Evolutionary conservation across 2,329 filamentous ascomycete species (phyloP).

Genomic region (Colletotrichum trifolii): DNA sequence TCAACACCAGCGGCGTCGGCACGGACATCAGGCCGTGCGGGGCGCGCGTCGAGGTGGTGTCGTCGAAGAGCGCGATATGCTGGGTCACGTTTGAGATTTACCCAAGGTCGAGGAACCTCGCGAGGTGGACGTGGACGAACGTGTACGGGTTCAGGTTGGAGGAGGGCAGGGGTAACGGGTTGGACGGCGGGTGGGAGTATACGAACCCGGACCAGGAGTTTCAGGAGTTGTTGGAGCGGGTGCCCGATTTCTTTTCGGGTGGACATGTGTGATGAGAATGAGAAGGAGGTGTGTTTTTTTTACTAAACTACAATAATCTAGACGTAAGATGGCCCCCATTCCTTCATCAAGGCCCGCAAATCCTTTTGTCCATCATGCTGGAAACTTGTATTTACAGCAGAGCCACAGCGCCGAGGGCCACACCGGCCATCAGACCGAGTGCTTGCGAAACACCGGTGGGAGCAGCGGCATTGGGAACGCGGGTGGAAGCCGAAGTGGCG

Average conservation of each 20-base stretch:
- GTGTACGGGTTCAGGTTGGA: constrained; percentile 26
- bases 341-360: background rate
- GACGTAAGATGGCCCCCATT: background rate
- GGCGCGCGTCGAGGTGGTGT: constrained; percentile 20
- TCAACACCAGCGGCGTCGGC: constrained; percentile 35
- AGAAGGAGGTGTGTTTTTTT: background rate
- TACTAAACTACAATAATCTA: constrained; percentile 5
- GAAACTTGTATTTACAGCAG: background rate
- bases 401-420: constrained; percentile 18
- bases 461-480: constrained; percentile 11
- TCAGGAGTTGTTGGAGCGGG: constrained; percentile 40
- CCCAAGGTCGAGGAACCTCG: background rate
- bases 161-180: constrained; percentile 9
- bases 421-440: constrained; percentile 1
- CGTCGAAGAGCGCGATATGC: constrained; percentile 21
- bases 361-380: background rate
- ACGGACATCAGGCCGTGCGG: constrained; percentile 15
- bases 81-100: constrained; percentile 25
- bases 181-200: constrained; percentile 39
- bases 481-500: background rate
- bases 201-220: constrained; percentile 43
- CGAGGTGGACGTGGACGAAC: constrained; percentile 19
- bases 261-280: background rate
- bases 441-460: constrained; percentile 4
- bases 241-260: constrained; percentile 37